These are phyloP conservation scores for Russula sp. DNA, from an alignment of 768 basidiomycete genomes.

Conservation along the genomic window DNA sequence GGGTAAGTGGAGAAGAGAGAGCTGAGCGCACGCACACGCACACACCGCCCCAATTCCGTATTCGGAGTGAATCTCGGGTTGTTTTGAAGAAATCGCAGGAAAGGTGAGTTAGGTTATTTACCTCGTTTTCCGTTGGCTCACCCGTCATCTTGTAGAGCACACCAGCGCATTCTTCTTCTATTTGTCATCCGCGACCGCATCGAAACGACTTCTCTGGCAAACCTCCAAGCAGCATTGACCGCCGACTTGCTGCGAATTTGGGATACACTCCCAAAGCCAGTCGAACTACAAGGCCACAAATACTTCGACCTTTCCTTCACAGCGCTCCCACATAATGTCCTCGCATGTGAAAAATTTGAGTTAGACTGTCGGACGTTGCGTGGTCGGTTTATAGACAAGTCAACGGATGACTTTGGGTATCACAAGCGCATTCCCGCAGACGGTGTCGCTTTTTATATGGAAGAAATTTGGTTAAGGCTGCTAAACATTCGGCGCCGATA, in stretches of 20 bases:
- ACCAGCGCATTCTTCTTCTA: constrained; percentile 86
- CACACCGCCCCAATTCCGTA: constrained; percentile 43
- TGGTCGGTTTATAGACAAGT: constrained; percentile 68
- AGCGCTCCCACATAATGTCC: constrained; percentile 86
- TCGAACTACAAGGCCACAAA: constrained; percentile 65
- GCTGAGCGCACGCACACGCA: no score
- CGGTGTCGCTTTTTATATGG: constrained; percentile 95
- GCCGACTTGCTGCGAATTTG: constrained; percentile 88
- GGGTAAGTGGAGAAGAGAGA: background rate
- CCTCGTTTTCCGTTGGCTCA: background rate
- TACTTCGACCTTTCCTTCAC: constrained; percentile 97
- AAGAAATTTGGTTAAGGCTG: constrained; percentile 85
- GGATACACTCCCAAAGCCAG: constrained; percentile 85
- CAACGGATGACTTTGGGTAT: constrained; percentile 62
- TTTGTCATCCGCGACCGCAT: constrained; percentile 99
- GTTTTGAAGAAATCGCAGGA: constrained; percentile 70
- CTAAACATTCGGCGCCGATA: background rate
- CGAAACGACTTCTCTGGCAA: constrained; percentile 82
- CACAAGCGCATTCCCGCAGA: constrained; percentile 98
- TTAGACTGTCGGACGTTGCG: constrained; percentile 62
- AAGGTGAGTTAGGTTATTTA: constrained; percentile 31
- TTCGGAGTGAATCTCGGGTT: constrained; percentile 96
- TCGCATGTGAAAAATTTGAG: constrained; percentile 88
- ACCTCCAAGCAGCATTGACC: constrained; percentile 80
- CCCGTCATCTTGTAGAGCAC: constrained; percentile 34